phyloP scores from a whole-genome alignment of 1,284 basidiomycete genomes.

The Cutaneotrichosporon daszewskae region DNA sequence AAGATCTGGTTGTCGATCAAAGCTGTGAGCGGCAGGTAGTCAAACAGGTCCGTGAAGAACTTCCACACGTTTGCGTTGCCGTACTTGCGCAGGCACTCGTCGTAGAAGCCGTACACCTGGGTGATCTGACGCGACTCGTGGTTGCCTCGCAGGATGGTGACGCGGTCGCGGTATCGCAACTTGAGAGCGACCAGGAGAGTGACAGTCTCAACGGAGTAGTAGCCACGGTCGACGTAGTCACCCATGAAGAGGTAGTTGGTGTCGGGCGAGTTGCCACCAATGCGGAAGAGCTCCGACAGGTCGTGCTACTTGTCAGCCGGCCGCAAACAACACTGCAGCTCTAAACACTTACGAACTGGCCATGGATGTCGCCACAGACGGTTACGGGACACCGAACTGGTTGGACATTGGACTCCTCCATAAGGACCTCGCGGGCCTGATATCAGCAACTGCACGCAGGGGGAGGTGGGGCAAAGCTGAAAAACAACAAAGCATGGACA shows the following conservation, averaged over 20 bases:
- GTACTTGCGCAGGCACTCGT: constrained; percentile 99
- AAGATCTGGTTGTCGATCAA: constrained; percentile 99
- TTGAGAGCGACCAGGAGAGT: constrained; percentile 97
- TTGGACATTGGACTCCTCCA: constrained; percentile 97
- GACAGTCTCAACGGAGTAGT: constrained; percentile 99
- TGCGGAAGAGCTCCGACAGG: constrained; percentile 97
- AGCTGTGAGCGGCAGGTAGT: constrained; percentile 93
- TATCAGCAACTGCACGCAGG: constrained; percentile 4
- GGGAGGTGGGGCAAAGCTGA: not conserved
- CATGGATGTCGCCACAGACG: constrained; percentile 97
- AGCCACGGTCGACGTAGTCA: constrained; percentile 98
- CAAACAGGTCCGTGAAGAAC: constrained; percentile 98
- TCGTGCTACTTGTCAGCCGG: constrained; percentile 64
- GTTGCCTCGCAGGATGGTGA: constrained; percentile 96
- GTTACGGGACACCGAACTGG: constrained; percentile 96
- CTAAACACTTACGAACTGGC: constrained; percentile 83
- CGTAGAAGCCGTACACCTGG: constrained; percentile 99
- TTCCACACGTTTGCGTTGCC: constrained; percentile 99
- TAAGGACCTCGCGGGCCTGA: constrained; percentile 92
- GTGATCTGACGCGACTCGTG: constrained; percentile 99
- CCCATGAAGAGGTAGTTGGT: constrained; percentile 99
- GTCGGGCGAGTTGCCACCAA: constrained; percentile 98
- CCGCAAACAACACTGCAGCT: not conserved
- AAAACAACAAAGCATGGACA: not conserved
- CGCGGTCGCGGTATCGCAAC: constrained; percentile 94